Evolutionary conservation across 495 filamentous ascomycete genomes (phyloP), one percentile per base, ranked within the genome.

Genomic region (Annulohypoxylon maeteangense): DNA sequence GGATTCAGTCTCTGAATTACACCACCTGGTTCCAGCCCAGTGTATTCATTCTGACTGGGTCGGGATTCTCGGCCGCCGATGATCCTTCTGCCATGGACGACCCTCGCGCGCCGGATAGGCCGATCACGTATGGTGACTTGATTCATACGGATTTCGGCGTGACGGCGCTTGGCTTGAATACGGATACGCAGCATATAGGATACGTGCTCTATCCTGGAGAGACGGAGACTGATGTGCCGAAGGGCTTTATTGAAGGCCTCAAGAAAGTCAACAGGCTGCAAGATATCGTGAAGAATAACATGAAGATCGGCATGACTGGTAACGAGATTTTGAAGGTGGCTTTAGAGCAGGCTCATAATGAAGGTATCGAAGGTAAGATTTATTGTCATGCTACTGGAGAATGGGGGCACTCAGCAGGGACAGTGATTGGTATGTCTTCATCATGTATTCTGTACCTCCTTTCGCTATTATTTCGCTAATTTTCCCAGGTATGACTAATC

Each of bases 311-410:
- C 1, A 56, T 60, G 58, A 79, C 75, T 10, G 80, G 82, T 7
- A 84, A 84, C 34, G 75, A 78, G 36, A 83, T 84, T 31, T 65
- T 85, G 31, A 77, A 78, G 45, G 72, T 68, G 0, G 59, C 70
- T 0, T 67, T 77, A 16, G 50, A 70, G 36, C 76, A 84, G 64
- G 82, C 84, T 78, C 54, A 58, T 4, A 69, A 44, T 14, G 83
- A 83, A 64, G 80, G 78, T 6, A 81, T 85, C 23, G 75, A 80
- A 42, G 83, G 81, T 1, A 81, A 74, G 70, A 76, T 85, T 1
- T 85, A 85, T 40, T 80, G 71, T 32, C 82, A 85, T 56, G 79
- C 83, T n/a, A 82, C 82, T 32, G 83, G 83, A 0, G 83, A 85
- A 75, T 84, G 81, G 81, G 83, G 82, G 0, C 83, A 85, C 68